phyloP scores from a whole-genome alignment of 2,329 filamentous ascomycete species.

The Talaromyces sp. region DNA sequence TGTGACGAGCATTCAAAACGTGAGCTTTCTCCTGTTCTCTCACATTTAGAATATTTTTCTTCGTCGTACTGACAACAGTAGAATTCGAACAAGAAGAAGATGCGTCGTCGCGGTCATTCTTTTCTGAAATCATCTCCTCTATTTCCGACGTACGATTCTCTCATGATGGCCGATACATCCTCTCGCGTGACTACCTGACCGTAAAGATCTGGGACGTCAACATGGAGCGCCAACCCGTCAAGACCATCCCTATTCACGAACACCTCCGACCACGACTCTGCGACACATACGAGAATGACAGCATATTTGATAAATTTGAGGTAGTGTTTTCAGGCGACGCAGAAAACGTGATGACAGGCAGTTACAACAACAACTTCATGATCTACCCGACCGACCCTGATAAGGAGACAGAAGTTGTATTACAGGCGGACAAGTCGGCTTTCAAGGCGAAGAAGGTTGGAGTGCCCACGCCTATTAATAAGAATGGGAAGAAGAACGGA shows the following conservation, averaged over 20 bases:
- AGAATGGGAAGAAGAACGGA: conserved; percentile 78
- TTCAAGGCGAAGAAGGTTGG: conserved; percentile 99
- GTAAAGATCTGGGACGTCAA: conserved; percentile 99
- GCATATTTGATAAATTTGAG: conserved; percentile 99
- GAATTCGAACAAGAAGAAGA: conserved; percentile 99
- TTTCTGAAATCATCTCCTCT: conserved; percentile 98
- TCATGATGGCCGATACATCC: conserved; percentile 90
- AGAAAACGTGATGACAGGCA: conserved; percentile 99
- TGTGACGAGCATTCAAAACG: conserved; percentile 95
- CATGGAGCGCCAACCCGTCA: conserved; percentile 96
- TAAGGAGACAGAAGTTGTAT: conserved; percentile 93
- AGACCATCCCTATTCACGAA: conserved; percentile 98
- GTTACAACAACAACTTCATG: conserved; percentile 99
- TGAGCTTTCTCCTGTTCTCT: conserved; percentile 48
- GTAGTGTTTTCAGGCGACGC: conserved; percentile 97
- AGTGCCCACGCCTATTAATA: conserved; percentile 94
- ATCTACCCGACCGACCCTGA: conserved; percentile 96
- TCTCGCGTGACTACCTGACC: conserved; percentile 95
- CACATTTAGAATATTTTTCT: too few species aligned
- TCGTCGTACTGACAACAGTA: conserved; percentile 38
- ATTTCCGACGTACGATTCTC: conserved; percentile 99
- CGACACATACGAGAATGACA: conserved; percentile 98
- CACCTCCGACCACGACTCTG: conserved; percentile 90
- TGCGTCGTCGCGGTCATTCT: conserved; percentile 93
- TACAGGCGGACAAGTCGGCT: conserved; percentile 96